A percentile compares a stretch with the other conserved stretches of the same genome.
Conservation (phyloP, 352 stramenopile species). For the Globisporangium cystogenes region DNA sequence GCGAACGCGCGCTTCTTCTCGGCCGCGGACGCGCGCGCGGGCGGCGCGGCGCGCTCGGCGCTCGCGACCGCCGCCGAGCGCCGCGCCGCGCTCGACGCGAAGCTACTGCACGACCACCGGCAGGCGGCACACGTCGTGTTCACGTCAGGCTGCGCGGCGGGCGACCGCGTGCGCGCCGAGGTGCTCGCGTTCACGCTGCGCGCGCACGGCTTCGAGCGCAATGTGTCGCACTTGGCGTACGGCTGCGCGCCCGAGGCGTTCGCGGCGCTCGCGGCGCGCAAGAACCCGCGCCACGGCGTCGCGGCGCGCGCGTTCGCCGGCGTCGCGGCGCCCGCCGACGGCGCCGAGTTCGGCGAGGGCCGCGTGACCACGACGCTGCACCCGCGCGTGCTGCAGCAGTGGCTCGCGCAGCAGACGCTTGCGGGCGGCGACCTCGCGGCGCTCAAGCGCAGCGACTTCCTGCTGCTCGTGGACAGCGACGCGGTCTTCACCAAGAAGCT, state of each 20-base stretch:
- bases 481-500: constrained; percentile 78
- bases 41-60: constrained; percentile 5
- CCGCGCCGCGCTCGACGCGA: constrained; percentile 15
- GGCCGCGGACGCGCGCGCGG: constrained; percentile 21
- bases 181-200: constrained; percentile 70
- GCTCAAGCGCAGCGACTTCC: constrained; percentile 47
- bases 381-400: constrained; percentile 42
- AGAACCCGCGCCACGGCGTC: constrained; percentile 45
- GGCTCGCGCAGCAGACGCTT: constrained; percentile 32
- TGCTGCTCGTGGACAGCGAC: constrained; percentile 79
- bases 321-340: constrained; percentile 20
- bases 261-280: constrained; percentile 28
- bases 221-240: constrained; percentile 71
- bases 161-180: constrained; percentile 62
- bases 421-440: constrained; percentile 24
- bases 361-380: constrained; percentile 62
- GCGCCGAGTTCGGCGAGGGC: constrained; percentile 60
- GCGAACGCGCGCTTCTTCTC: constrained; percentile 66
- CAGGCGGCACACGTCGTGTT: constrained; percentile 64
- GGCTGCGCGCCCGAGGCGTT: constrained; percentile 45
- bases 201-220: constrained; percentile 38
- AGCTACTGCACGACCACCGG: constrained; percentile 33
- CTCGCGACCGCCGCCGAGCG: not conserved
- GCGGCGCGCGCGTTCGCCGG: constrained; percentile 36
- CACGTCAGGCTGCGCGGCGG: constrained; percentile 59